These are phyloP conservation scores for Colletotrichum echinochloae DNA, from an alignment of 2,329 filamentous ascomycete genomes.

Conservation along the genomic window DNA sequence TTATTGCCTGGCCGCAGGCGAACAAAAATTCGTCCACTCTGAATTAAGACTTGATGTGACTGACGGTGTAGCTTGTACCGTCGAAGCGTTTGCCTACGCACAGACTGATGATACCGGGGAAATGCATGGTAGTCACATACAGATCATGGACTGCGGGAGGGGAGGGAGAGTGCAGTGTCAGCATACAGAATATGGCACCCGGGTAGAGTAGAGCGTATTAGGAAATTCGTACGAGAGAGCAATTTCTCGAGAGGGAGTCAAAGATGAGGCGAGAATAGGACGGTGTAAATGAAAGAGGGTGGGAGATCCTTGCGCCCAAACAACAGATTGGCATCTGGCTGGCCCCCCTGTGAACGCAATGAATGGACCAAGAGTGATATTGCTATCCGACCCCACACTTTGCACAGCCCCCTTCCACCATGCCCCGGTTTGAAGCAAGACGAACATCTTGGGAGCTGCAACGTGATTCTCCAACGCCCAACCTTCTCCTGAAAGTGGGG, in stretches of 20 bases:
- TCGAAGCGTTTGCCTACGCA: slow-evolving; percentile 4
- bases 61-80: neutral
- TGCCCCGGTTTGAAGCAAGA: slow-evolving; percentile 41
- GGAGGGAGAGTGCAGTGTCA: neutral
- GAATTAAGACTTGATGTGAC: neutral
- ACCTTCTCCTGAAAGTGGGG: slow-evolving; percentile 40
- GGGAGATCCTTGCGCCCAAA: slow-evolving; percentile 10
- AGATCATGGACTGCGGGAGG: neutral
- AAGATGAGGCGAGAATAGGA: neutral
- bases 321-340: slow-evolving; percentile 34
- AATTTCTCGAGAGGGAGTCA: neutral
- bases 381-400: slow-evolving; percentile 41
- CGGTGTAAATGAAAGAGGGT: neutral
- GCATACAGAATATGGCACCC: no score
- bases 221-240: slow-evolving; percentile 4
- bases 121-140: neutral
- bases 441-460: slow-evolving; percentile 39
- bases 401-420: slow-evolving; percentile 41
- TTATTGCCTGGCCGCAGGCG: slow-evolving; percentile 9
- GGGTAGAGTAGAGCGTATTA: neutral
- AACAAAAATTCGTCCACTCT: slow-evolving; percentile 13
- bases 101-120: neutral
- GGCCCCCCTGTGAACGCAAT: slow-evolving; percentile 23
- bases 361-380: slow-evolving; percentile 33
- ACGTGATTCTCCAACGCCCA: slow-evolving; percentile 36